Evolutionary conservation across 2,329 filamentous ascomycete species (phyloP).

Genomic region (Cercospora beticola): DNA sequence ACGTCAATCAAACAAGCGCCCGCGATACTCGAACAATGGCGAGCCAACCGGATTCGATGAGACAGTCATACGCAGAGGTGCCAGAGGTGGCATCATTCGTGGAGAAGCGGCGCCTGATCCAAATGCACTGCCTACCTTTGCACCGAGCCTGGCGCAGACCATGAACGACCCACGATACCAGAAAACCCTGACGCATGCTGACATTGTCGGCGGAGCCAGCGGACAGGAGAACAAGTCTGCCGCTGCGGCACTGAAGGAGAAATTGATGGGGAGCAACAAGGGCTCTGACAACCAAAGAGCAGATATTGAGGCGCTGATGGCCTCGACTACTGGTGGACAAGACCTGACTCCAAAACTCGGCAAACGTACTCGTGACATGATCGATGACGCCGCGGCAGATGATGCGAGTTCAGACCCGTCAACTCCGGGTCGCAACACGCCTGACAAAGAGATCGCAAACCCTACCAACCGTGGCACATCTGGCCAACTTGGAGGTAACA

Average conservation of each 20-base stretch:
- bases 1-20: slow-evolving; percentile 45
- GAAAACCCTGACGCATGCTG: slow-evolving; percentile 72
- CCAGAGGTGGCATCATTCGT: slow-evolving; percentile 35
- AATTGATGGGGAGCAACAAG: slow-evolving; percentile 58
- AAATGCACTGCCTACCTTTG: slow-evolving; percentile 56
- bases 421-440: slow-evolving; percentile 61
- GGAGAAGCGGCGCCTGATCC: slow-evolving; percentile 40
- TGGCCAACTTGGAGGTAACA: slow-evolving; percentile 41
- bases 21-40: slow-evolving; percentile 33
- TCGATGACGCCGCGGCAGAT: slow-evolving; percentile 57
- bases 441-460: slow-evolving; percentile 40
- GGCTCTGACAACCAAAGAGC: slow-evolving; percentile 34
- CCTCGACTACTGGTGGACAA: slow-evolving; percentile 36
- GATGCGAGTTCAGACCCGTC: slow-evolving; percentile 35
- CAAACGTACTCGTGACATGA: slow-evolving; percentile 74
- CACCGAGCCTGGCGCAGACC: slow-evolving; percentile 55
- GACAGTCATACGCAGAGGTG: slow-evolving; percentile 37
- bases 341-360: slow-evolving; percentile 56
- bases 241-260: slow-evolving; percentile 80
- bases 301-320: slow-evolving; percentile 33
- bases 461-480: slow-evolving; percentile 33
- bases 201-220: slow-evolving; percentile 64
- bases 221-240: slow-evolving; percentile 90
- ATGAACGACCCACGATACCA: slow-evolving; percentile 54
- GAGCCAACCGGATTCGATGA: slow-evolving; percentile 35